phyloP scores from a whole-genome alignment of 768 basidiomycete genomes.

The Tephrocybe sp. region DNA sequence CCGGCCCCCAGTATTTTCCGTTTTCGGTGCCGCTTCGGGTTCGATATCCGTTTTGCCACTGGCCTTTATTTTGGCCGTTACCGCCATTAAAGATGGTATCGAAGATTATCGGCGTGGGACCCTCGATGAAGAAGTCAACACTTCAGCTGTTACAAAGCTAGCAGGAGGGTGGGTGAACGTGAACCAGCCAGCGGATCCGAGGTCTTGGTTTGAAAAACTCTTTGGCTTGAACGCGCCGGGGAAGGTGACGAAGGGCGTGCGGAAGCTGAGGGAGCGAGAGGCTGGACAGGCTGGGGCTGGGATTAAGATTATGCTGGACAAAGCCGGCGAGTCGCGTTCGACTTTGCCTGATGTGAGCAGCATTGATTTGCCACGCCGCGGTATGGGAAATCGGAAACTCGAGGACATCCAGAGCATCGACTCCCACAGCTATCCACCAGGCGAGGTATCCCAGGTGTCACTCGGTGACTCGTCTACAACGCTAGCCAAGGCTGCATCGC shows the following conservation, averaged over 20 bases:
- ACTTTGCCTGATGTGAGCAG: slow-evolving; percentile 44
- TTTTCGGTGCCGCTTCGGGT: slow-evolving; percentile 88
- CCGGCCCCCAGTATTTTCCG: slow-evolving; percentile 65
- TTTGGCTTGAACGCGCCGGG: slow-evolving; percentile 71
- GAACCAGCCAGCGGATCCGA: slow-evolving; percentile 79
- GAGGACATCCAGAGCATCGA: slow-evolving; percentile 73
- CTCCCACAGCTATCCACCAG: slow-evolving; percentile 58
- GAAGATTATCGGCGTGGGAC: slow-evolving; percentile 92
- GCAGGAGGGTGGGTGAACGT: slow-evolving; percentile 84
- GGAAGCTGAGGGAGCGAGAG: slow-evolving; percentile 81
- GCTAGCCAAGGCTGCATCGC: slow-evolving; percentile 27
- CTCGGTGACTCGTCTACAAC: slow-evolving; percentile 33
- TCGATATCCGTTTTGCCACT: slow-evolving; percentile 84
- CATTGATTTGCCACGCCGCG: slow-evolving; percentile 37
- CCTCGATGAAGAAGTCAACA: slow-evolving; percentile 94
- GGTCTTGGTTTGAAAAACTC: slow-evolving; percentile 74
- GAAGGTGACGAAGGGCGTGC: slow-evolving; percentile 80
- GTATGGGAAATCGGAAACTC: slow-evolving; percentile 50
- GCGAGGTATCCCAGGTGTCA: slow-evolving; percentile 34
- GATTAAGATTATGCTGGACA: slow-evolving; percentile 62
- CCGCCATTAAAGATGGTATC: slow-evolving; percentile 93
- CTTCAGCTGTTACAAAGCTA: slow-evolving; percentile 87
- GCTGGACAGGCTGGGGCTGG: slow-evolving; percentile 58
- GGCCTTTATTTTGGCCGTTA: slow-evolving; percentile 82
- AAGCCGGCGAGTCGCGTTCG: slow-evolving; percentile 40